Conservation (phyloP, 345 rosid genomes). For the Theobroma cacao region DNA sequence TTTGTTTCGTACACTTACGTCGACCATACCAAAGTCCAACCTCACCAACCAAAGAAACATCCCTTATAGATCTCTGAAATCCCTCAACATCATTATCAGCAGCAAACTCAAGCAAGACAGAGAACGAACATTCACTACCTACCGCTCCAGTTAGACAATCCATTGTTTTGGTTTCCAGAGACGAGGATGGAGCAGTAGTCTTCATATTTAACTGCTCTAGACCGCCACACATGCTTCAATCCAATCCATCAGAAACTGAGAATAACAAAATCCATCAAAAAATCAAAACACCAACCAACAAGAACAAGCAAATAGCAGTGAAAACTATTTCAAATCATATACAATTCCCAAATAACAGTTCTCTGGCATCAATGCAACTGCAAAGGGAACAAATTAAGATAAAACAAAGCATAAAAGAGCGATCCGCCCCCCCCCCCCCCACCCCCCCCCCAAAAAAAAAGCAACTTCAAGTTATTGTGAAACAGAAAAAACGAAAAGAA, state of each 20-base stretch:
- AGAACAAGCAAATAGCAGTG: neutral
- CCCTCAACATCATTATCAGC: constrained; percentile 5
- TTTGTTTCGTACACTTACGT: constrained; percentile 36
- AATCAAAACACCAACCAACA: neutral
- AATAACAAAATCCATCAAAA: neutral
- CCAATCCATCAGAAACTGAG: neutral
- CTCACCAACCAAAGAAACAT: constrained; percentile 10
- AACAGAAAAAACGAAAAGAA: neutral
- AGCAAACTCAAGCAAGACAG: constrained; percentile 9
- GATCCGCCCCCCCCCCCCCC: no score
- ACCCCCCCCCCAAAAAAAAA: neutral
- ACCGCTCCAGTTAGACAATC: neutral
- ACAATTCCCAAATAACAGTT: neutral
- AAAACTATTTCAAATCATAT: neutral
- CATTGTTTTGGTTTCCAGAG: neutral
- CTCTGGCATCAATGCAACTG: neutral
- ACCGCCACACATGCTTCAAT: neutral
- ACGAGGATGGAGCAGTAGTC: neutral
- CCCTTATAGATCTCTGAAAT: neutral
- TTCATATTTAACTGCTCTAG: neutral
- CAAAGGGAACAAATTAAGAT: neutral
- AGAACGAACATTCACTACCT: neutral
- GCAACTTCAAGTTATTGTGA: neutral
- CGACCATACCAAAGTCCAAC: no score
- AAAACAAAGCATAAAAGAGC: neutral